These are phyloP conservation scores for Claviceps arundinis DNA, from an alignment of 2,329 filamentous ascomycete genomes.

Conservation along the genomic window DNA sequence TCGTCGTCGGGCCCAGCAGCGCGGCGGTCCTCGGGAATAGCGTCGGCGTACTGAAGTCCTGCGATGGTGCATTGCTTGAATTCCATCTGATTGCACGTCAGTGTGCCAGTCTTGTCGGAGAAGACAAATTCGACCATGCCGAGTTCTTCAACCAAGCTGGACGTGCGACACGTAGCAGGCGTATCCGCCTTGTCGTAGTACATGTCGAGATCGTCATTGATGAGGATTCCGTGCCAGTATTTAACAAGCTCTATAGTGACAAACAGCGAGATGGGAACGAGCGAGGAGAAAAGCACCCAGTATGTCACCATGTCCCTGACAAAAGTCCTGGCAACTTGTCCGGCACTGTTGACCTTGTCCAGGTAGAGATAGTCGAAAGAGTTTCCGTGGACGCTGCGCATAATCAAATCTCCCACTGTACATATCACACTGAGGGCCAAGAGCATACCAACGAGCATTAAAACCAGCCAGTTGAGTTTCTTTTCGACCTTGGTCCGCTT, in stretches of 20 bases:
- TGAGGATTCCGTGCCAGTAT: slow-evolving; percentile 94
- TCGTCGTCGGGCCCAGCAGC: slow-evolving; percentile 71
- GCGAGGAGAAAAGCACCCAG: slow-evolving; percentile 92
- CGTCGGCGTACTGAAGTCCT: slow-evolving; percentile 86
- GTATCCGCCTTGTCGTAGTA: slow-evolving; percentile 95
- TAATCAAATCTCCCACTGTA: slow-evolving; percentile 79
- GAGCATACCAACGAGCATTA: slow-evolving; percentile 78
- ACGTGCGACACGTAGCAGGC: slow-evolving; percentile 88
- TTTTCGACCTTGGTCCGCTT: slow-evolving; percentile 94
- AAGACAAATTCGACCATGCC: slow-evolving; percentile 99
- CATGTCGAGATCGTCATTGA: slow-evolving; percentile 94
- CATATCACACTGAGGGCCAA: slow-evolving; percentile 76
- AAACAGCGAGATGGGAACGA: slow-evolving; percentile 95
- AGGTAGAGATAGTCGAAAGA: slow-evolving; percentile 64
- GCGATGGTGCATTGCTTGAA: slow-evolving; percentile 91
- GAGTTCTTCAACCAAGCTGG: slow-evolving; percentile 88
- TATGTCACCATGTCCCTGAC: slow-evolving; percentile 94
- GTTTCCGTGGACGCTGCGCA: slow-evolving; percentile 48
- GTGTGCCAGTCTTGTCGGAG: slow-evolving; percentile 91
- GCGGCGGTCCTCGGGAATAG: slow-evolving; percentile 79
- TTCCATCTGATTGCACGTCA: slow-evolving; percentile 99
- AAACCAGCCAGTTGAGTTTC: slow-evolving; percentile 84
- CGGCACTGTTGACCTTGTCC: slow-evolving; percentile 40
- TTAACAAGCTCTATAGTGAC: slow-evolving; percentile 97
- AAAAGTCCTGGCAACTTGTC: slow-evolving; percentile 58